phyloP scores from a whole-genome alignment of 768 basidiomycete species.

The Boletus pseudo-olivaceus region DNA sequence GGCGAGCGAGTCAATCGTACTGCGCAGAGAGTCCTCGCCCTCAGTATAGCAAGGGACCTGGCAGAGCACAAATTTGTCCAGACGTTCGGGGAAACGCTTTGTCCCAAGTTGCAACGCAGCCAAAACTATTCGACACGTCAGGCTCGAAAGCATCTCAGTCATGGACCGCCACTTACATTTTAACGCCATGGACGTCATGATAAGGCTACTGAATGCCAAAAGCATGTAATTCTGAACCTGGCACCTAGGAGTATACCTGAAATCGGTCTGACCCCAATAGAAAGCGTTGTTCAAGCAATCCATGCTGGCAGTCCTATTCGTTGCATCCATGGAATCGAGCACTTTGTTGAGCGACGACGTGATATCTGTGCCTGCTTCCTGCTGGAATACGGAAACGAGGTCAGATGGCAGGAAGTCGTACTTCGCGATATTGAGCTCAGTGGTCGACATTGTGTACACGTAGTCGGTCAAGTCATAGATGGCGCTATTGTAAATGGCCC shows the following conservation, averaged over 20 bases:
- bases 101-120: slow-evolving; percentile 59
- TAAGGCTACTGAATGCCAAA: slow-evolving; percentile 49
- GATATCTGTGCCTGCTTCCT: slow-evolving; percentile 60
- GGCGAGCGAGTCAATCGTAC: slow-evolving; percentile 66
- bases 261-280: slow-evolving; percentile 55
- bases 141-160: not conserved
- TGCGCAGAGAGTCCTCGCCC: slow-evolving; percentile 64
- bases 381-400: slow-evolving; percentile 52
- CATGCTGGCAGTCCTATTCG: slow-evolving; percentile 37
- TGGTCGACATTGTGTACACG: slow-evolving; percentile 51
- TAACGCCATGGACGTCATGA: slow-evolving; percentile 52
- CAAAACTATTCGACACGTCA: slow-evolving; percentile 43
- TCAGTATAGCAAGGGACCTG: slow-evolving; percentile 72
- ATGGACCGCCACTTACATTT: slow-evolving; percentile 48
- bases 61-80: slow-evolving; percentile 68
- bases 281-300: slow-evolving; percentile 61
- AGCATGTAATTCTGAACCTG: slow-evolving; percentile 61
- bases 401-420: slow-evolving; percentile 52
- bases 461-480: slow-evolving; percentile 70
- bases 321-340: slow-evolving; percentile 38
- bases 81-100: slow-evolving; percentile 60
- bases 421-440: slow-evolving; percentile 37
- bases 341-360: slow-evolving; percentile 47
- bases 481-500: slow-evolving; percentile 56
- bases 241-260: slow-evolving; percentile 52